A percentile compares a stretch with the other conserved stretches of the same genome.
Conservation (phyloP, 208 protist genomes). For the Novymonas esmeraldas region DNA sequence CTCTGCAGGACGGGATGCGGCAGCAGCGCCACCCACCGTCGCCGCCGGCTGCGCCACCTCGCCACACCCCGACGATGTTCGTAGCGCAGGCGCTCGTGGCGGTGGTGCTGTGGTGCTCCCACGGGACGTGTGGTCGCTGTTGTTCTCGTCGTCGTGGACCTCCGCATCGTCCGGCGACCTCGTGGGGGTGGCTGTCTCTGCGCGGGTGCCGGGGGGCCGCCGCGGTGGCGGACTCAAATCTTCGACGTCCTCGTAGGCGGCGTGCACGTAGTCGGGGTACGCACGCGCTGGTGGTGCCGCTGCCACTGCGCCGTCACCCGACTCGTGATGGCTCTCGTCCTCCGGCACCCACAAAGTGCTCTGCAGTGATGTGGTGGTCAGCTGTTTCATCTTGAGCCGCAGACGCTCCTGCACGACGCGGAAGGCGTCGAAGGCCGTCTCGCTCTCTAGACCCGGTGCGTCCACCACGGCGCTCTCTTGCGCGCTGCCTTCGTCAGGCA, state of each 20-base stretch:
- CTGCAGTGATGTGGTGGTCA: background rate
- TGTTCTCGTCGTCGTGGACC: too few species aligned
- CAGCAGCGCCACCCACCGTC: constrained; percentile 10
- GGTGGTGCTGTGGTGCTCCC: too few species aligned
- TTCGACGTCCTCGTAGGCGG: too few species aligned
- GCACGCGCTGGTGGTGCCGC: background rate
- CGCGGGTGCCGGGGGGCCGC: constrained; percentile 7
- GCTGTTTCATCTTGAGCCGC: constrained; percentile 52
- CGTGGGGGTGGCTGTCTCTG: constrained; percentile 22
- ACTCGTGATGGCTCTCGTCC: background rate
- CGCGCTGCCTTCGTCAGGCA: too few species aligned
- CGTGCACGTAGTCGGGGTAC: too few species aligned
- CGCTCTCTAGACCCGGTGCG: background rate
- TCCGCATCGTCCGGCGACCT: background rate
- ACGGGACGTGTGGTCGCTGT: too few species aligned
- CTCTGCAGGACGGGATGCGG: background rate
- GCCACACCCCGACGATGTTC: too few species aligned
- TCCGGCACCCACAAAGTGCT: background rate
- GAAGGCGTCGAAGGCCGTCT: constrained; percentile 52
- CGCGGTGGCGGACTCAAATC: constrained; percentile 28
- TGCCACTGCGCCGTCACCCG: background rate
- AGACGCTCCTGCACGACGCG: constrained; percentile 54
- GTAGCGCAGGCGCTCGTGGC: too few species aligned
- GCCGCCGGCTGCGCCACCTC: too few species aligned
- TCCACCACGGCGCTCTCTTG: background rate